phyloP scores from a whole-genome alignment of 495 filamentous ascomycete species.

The Aspergillus mulundensis region DNA sequence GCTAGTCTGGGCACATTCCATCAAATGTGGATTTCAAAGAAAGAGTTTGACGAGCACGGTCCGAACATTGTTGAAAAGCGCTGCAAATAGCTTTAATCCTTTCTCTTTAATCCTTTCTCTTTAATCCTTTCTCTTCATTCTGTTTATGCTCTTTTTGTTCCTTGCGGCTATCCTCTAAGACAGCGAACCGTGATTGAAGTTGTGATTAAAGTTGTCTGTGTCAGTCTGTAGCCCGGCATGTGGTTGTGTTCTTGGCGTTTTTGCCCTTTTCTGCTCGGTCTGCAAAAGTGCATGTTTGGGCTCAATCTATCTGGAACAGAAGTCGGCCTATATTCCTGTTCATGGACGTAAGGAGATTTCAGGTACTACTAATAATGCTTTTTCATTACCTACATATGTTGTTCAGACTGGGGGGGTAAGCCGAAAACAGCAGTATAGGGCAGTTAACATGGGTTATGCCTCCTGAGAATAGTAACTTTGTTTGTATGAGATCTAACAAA shows the following conservation, averaged over 20 bases:
- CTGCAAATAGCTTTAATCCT: slow-evolving; percentile 41
- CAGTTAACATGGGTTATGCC: too few relatives aligned
- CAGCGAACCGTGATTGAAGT: too few relatives aligned
- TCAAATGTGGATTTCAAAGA: slow-evolving; percentile 93
- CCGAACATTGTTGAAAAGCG: slow-evolving; percentile 59
- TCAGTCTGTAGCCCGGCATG: background rate
- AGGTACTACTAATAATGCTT: slow-evolving; percentile 16
- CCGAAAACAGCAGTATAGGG: too few relatives aligned
- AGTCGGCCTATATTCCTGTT: background rate
- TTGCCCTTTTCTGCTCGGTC: slow-evolving; percentile 5
- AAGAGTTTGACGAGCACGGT: slow-evolving; percentile 59
- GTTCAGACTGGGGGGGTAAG: too few relatives aligned
- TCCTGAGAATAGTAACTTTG: too few relatives aligned
- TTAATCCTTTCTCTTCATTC: background rate
- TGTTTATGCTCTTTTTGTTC: background rate
- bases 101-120: background rate
- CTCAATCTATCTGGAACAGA: background rate
- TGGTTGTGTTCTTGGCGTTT: slow-evolving; percentile 5
- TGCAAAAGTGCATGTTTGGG: slow-evolving; percentile 7
- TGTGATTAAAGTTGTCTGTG: background rate
- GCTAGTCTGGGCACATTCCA: slow-evolving; percentile 98
- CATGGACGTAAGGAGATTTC: background rate
- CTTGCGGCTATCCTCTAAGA: too few relatives aligned
- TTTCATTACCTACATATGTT: too few relatives aligned
- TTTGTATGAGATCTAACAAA: background rate